phyloP scores from a whole-genome alignment of 805 yeast genomes.

The Wickerhamiella cacticola region DNA sequence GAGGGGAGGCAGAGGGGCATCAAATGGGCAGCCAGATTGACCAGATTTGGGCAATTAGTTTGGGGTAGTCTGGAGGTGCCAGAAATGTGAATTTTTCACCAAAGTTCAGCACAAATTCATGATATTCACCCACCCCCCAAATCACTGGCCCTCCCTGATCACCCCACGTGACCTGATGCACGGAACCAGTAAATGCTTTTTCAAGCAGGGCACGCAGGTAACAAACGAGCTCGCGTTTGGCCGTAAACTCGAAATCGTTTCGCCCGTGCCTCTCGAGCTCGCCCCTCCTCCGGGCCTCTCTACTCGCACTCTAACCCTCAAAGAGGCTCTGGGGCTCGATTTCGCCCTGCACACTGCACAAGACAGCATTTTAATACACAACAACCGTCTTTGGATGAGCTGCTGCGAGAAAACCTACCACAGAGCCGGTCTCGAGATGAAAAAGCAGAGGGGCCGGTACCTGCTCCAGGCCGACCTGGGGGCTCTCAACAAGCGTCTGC shows the following conservation, averaged over 20 bases:
- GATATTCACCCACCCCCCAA: too few species aligned
- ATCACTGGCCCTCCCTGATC: background rate
- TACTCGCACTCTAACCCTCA: background rate
- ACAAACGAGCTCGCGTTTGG: constrained; percentile 2
- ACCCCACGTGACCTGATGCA: background rate
- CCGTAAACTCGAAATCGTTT: background rate
- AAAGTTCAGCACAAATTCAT: too few species aligned
- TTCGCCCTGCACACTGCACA: constrained; percentile 5
- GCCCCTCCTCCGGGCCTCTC: background rate
- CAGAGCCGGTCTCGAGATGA: constrained; percentile 8
- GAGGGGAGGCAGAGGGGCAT: too few species aligned
- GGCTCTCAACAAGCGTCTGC: background rate
- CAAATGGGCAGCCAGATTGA: too few species aligned
- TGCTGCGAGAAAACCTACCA: background rate
- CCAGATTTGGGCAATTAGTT: too few species aligned
- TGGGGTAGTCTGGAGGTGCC: too few species aligned
- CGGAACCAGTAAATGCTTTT: constrained; percentile 5
- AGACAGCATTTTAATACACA: background rate
- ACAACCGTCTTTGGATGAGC: background rate
- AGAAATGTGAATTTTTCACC: too few species aligned
- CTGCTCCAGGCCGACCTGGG: background rate
- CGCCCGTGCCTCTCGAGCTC: background rate
- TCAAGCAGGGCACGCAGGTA: background rate
- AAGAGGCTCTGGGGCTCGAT: constrained; percentile 1
- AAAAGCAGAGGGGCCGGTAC: background rate